A percentile compares a stretch with the other conserved stretches of the same genome.
phyloP scores from a whole-genome alignment of 768 basidiomycete genomes.

The Hypsizygus marmoreus region DNA sequence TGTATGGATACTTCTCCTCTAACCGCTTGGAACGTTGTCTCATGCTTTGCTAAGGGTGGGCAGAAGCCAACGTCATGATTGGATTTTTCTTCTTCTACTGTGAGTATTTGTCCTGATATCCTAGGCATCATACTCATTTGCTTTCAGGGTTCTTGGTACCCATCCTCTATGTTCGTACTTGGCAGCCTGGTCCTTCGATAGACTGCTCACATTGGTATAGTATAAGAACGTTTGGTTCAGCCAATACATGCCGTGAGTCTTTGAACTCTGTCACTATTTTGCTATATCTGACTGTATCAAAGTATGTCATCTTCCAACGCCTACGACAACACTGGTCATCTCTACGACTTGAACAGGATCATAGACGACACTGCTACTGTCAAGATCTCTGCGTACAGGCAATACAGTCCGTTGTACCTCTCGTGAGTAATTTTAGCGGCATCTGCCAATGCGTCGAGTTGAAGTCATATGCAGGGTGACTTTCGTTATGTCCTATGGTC shows the following conservation, averaged over 20 bases:
- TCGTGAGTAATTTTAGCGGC: slow-evolving; percentile 31
- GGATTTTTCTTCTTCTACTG: slow-evolving; percentile 71
- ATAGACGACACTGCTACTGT: slow-evolving; percentile 41
- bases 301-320: slow-evolving; percentile 50
- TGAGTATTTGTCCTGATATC: slow-evolving; percentile 24
- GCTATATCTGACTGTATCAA: slow-evolving; percentile 12
- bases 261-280: slow-evolving; percentile 1
- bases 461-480: slow-evolving; percentile 39
- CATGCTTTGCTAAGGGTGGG: slow-evolving; percentile 56
- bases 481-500: slow-evolving; percentile 58
- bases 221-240: slow-evolving; percentile 58
- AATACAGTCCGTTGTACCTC: slow-evolving; percentile 49
- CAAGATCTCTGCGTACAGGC: slow-evolving; percentile 44
- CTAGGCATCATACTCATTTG: slow-evolving; percentile 4
- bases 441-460: neutral
- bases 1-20: slow-evolving; percentile 31
- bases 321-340: slow-evolving; percentile 58
- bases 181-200: neutral
- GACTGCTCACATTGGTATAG: slow-evolving; percentile 25
- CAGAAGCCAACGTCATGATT: slow-evolving; percentile 65
- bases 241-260: slow-evolving; percentile 57
- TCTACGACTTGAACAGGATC: slow-evolving; percentile 46
- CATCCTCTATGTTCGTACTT: slow-evolving; percentile 41
- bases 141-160: slow-evolving; percentile 50
- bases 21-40: slow-evolving; percentile 13